Evolutionary conservation across 768 basidiomycete genomes (phyloP).

Genomic region (Auricularia auricula-judae): DNA sequence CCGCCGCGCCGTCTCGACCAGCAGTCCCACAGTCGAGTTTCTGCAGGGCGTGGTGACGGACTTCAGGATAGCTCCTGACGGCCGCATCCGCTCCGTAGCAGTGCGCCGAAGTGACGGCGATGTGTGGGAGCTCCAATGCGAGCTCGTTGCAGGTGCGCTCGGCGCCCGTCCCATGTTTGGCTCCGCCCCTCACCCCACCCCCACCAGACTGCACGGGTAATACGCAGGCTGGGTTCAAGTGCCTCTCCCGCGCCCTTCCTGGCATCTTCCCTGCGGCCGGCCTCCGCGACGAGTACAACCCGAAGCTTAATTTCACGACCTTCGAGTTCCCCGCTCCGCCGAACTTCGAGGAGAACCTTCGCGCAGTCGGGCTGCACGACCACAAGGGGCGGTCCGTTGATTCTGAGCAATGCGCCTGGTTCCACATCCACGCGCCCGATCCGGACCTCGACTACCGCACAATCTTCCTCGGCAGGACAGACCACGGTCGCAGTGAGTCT

Average conservation of each 20-base stretch:
- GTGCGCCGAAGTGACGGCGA: constrained; percentile 10
- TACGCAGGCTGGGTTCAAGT: constrained; percentile 17
- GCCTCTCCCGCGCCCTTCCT: constrained; percentile 12
- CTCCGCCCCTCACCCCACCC: not conserved
- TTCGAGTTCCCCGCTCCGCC: constrained; percentile 11
- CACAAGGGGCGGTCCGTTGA: not conserved
- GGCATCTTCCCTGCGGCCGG: not conserved
- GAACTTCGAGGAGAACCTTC: not conserved
- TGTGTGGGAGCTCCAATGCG: constrained; percentile 7
- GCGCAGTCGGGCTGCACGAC: not conserved
- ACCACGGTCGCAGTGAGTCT: not conserved
- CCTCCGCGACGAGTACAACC: constrained; percentile 12
- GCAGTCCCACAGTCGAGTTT: constrained; percentile 14
- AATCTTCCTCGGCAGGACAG: not conserved
- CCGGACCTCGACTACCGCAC: not conserved
- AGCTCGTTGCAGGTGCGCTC: constrained; percentile 16
- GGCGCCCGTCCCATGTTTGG: not conserved
- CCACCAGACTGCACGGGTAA: constrained; percentile 23
- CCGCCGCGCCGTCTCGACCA: constrained; percentile 16
- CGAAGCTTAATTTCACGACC: constrained; percentile 14
- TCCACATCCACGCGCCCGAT: not conserved
- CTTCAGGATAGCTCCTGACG: constrained; percentile 2
- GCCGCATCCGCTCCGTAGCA: constrained; percentile 2
- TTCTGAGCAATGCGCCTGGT: not conserved
- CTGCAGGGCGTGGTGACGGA: constrained; percentile 19